Conservation (phyloP, 2,329 filamentous ascomycete genomes). For the Aureobasidium namibiae region DNA sequence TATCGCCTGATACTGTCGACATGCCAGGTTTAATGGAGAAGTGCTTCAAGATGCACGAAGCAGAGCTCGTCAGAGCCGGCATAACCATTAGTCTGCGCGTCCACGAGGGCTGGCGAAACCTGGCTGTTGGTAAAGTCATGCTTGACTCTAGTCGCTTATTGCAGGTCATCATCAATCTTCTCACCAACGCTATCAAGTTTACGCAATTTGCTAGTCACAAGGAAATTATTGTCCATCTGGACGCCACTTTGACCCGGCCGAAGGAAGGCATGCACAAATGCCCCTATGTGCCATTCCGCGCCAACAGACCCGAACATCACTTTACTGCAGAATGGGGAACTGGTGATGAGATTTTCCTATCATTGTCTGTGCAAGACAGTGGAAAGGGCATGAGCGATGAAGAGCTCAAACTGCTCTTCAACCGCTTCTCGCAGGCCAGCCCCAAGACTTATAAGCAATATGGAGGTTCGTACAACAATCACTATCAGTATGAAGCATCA, state of each 20-base stretch:
- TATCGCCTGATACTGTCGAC: conserved; percentile 33
- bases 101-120: conserved; percentile 28
- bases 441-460: conserved; percentile 59
- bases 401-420: conserved; percentile 45
- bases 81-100: conserved; percentile 25
- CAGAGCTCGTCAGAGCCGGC: conserved; percentile 28
- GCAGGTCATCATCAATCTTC: conserved; percentile 35
- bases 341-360: conserved; percentile 30
- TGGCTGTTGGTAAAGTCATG: conserved; percentile 30
- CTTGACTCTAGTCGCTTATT: conserved; percentile 36
- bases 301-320: conserved; percentile 13
- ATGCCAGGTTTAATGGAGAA: conserved; percentile 28
- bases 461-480: conserved; percentile 37
- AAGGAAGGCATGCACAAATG: conserved; percentile 25
- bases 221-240: conserved; percentile 31
- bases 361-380: conserved; percentile 28
- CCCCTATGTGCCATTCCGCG: conserved; percentile 22
- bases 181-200: conserved; percentile 42
- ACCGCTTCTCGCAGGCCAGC: conserved; percentile 61
- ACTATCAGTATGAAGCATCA: too few species aligned
- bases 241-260: conserved; percentile 28
- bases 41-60: conserved; percentile 31
- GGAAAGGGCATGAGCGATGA: conserved; percentile 28
- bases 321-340: conserved; percentile 26
- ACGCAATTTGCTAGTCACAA: conserved; percentile 30